A percentile compares a stretch with the other conserved stretches of the same genome.
Evolutionary conservation across 805 yeast genomes (phyloP).

Genomic region (Brettanomyces nanus): DNA sequence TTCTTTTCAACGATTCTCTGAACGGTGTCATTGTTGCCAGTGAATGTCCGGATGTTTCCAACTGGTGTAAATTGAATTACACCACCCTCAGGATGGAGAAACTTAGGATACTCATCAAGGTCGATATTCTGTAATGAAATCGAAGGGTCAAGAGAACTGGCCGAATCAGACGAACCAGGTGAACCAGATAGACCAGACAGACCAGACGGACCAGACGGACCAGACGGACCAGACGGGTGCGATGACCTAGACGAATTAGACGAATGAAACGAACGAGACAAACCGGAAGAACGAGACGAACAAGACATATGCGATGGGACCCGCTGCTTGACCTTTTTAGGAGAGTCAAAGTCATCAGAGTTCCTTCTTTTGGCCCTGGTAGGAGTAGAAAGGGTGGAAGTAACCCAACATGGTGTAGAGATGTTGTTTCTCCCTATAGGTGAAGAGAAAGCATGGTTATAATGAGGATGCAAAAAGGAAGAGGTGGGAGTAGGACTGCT

Average conservation of each 20-base stretch:
- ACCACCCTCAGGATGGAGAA: constrained; percentile 57
- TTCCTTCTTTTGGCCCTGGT: constrained; percentile 26
- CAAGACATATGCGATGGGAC: neutral
- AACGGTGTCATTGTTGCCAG: constrained; percentile 35
- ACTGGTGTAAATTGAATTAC: constrained; percentile 53
- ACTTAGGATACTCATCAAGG: constrained; percentile 44
- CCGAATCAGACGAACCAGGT: no score
- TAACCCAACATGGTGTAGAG: constrained; percentile 1
- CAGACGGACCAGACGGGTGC: no score
- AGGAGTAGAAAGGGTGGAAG: no score
- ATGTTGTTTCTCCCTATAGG: constrained; percentile 7
- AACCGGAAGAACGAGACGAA: no score
- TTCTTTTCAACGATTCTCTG: constrained; percentile 42
- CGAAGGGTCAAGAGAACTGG: constrained; percentile 7
- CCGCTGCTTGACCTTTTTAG: constrained; percentile 24
- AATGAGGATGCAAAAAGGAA: neutral
- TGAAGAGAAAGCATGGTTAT: neutral
- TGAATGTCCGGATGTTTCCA: constrained; percentile 44
- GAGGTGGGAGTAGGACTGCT: neutral
- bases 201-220: no score
- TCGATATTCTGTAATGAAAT: constrained; percentile 22
- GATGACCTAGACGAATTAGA: no score
- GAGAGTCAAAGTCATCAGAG: constrained; percentile 25
- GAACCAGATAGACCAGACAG: no score
- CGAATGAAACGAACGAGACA: no score